Evolutionary conservation across 2,329 filamentous ascomycete genomes (phyloP).

Genomic region (Apiospora saccharicola): DNA sequence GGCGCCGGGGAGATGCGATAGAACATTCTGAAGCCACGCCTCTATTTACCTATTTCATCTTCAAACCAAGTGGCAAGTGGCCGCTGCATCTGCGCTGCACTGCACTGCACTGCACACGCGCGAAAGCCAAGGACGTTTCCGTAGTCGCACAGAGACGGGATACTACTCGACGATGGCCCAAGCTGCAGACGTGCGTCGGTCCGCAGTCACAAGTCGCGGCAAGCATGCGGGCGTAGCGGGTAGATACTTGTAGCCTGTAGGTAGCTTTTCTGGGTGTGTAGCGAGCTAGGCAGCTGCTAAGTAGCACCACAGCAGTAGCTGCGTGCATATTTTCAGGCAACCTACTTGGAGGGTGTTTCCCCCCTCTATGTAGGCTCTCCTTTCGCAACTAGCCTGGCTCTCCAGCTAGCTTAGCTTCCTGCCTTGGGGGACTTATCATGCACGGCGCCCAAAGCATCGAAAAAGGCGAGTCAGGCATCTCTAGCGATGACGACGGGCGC

Average conservation of each 20-base stretch:
- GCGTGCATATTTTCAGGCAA: not conserved
- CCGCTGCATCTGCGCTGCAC: not conserved
- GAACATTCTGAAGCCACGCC: constrained; percentile 12
- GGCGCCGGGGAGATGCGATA: constrained; percentile 1
- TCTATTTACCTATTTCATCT: not conserved
- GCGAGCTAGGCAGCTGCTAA: no score
- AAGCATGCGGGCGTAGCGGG: constrained; percentile 22
- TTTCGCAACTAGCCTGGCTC: not conserved
- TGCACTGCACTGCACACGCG: not conserved
- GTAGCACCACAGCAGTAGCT: not conserved
- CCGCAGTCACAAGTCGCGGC: constrained; percentile 24
- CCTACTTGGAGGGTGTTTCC: not conserved
- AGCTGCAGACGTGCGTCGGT: constrained; percentile 21
- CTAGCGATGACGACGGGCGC: constrained; percentile 25
- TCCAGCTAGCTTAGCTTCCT: not conserved
- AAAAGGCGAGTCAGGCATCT: constrained; percentile 23
- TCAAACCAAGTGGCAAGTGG: not conserved
- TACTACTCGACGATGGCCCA: constrained; percentile 9
- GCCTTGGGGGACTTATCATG: constrained; percentile 22
- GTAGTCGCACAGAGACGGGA: constrained; percentile 22
- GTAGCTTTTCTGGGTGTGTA: not conserved
- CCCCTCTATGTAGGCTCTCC: no score
- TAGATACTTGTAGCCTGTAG: constrained; percentile 1
- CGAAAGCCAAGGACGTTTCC: constrained; percentile 9
- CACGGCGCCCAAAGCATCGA: constrained; percentile 25